phyloP scores from a whole-genome alignment of 768 basidiomycete species.

The Clathrus columnatus region DNA sequence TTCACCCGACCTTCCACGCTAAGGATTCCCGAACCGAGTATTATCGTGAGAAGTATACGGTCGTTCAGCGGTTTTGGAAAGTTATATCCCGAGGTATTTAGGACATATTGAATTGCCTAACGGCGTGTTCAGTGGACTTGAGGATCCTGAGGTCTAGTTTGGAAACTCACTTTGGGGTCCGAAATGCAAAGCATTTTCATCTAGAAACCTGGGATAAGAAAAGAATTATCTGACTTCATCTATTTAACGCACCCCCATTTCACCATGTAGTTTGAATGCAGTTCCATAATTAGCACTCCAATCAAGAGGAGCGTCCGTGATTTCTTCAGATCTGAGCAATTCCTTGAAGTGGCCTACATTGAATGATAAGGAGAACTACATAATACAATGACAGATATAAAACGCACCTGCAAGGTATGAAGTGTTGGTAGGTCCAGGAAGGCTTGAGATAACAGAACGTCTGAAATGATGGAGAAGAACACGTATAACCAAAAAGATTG shows the following conservation, averaged over 20 bases:
- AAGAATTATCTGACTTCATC: background rate
- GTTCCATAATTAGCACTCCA: constrained; percentile 1
- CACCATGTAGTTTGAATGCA: background rate
- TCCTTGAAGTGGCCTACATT: background rate
- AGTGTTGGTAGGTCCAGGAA: too few species aligned
- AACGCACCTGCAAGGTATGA: too few species aligned
- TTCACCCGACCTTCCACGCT: constrained; percentile 56
- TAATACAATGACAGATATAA: too few species aligned
- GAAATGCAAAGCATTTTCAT: background rate
- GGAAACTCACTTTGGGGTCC: constrained; percentile 8
- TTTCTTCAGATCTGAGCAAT: background rate
- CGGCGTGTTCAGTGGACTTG: too few species aligned
- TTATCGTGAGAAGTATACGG: constrained; percentile 36
- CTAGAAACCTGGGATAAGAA: too few species aligned
- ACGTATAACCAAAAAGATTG: too few species aligned
- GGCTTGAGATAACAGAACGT: too few species aligned
- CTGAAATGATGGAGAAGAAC: too few species aligned
- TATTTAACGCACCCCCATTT: constrained; percentile 1
- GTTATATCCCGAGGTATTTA: constrained; percentile 20
- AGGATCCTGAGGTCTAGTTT: too few species aligned
- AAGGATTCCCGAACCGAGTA: constrained; percentile 45
- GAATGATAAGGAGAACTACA: too few species aligned
- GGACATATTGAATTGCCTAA: constrained; percentile 20
- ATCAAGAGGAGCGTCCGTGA: background rate
- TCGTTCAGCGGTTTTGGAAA: constrained; percentile 15